phyloP scores from a whole-genome alignment of 441 rosid genomes.

The Arabidopsis hybrid region DNA sequence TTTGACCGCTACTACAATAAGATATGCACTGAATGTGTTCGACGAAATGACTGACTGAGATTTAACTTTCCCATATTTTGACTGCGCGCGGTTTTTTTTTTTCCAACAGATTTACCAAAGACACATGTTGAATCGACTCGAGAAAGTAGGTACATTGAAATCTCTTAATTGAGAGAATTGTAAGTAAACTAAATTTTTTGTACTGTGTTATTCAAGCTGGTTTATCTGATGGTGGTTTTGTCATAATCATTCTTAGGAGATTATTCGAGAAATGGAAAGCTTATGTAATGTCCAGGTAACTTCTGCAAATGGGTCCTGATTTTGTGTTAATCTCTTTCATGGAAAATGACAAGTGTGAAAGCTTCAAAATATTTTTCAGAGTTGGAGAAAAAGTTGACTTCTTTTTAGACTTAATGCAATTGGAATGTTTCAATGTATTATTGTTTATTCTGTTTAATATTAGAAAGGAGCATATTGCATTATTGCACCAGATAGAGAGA shows the following conservation, averaged over 20 bases:
- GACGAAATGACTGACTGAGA: slow-evolving; percentile 5
- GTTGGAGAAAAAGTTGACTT: slow-evolving; percentile 30
- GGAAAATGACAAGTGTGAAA: slow-evolving; percentile 25
- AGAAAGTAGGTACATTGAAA: no score
- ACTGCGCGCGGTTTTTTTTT: not conserved
- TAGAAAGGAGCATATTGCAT: slow-evolving; percentile 4
- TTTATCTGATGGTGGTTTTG: slow-evolving; percentile 3
- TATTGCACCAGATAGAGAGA: not conserved
- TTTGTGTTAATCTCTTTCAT: slow-evolving; percentile 14
- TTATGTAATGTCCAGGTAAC: slow-evolving; percentile 24
- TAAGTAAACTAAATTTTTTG: no score
- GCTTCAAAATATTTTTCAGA: slow-evolving; percentile 2
- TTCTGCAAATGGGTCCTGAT: slow-evolving; percentile 10
- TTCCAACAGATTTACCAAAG: no score
- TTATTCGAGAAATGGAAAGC: slow-evolving; percentile 1
- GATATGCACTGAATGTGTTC: slow-evolving; percentile 5
- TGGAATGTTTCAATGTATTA: slow-evolving; percentile 23
- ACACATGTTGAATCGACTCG: no score
- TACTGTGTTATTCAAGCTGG: not conserved
- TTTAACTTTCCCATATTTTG: slow-evolving; percentile 9
- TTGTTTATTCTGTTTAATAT: slow-evolving; percentile 28
- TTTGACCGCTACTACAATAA: slow-evolving; percentile 10
- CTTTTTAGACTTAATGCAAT: slow-evolving; percentile 15
- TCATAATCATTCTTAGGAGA: not conserved
- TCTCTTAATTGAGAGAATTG: no score